Conservation (phyloP, 495 filamentous ascomycete genomes). For the Lasiosphaeria miniovina region DNA sequence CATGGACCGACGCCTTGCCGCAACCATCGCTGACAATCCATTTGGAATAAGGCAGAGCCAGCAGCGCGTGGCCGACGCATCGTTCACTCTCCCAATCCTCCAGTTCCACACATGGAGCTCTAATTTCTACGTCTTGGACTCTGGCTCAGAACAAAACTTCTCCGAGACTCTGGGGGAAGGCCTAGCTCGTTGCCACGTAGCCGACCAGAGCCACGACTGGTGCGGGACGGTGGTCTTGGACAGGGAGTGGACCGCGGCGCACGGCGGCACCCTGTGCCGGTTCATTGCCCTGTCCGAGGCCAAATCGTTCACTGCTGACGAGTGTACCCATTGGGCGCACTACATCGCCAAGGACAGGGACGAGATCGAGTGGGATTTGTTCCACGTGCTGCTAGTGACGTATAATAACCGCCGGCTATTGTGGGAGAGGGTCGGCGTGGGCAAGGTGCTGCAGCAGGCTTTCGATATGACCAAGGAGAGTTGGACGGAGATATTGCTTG, state of each 20-base stretch:
- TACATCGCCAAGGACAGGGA: slow-evolving; percentile 27
- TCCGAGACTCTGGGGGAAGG: neutral
- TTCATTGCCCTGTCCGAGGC: slow-evolving; percentile 37
- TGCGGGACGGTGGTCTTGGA: neutral
- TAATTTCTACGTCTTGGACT: neutral
- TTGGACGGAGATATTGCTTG: slow-evolving; percentile 8
- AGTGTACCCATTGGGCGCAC: slow-evolving; percentile 31
- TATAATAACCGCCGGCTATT: slow-evolving; percentile 3
- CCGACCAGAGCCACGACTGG: neutral
- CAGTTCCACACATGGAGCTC: neutral
- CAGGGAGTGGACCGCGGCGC: neutral
- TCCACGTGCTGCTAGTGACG: slow-evolving; percentile 18
- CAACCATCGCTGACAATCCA: neutral
- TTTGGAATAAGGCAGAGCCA: neutral
- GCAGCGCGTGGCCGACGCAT: no score
- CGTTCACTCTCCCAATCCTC: neutral
- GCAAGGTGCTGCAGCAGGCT: slow-evolving; percentile 20
- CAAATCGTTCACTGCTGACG: slow-evolving; percentile 27
- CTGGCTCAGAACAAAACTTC: neutral
- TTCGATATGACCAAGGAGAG: slow-evolving; percentile 11
- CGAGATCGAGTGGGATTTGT: slow-evolving; percentile 18
- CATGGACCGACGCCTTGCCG: neutral
- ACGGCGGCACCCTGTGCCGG: neutral
- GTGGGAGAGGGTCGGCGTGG: slow-evolving; percentile 15
- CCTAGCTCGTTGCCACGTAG: neutral